Evolutionary conservation across 139 green algal species (phyloP), one percentile per base, ranked within the genome.

Genomic region (Limnomonas spitsbergensis): DNA sequence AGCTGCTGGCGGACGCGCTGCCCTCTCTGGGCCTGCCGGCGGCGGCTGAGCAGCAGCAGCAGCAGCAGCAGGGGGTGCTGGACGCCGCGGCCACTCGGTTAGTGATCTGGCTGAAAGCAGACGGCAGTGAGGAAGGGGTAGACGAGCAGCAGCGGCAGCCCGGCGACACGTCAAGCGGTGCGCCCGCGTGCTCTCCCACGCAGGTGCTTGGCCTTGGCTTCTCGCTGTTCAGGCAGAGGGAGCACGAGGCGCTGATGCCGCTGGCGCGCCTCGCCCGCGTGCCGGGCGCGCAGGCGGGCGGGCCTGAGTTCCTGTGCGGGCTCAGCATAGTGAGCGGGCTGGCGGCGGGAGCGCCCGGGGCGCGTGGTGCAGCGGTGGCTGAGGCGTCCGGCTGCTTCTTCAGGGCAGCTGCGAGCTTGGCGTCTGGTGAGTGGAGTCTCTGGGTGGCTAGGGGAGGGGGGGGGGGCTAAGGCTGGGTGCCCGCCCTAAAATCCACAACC

Each of bases 301-400:
- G 82, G 0, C 61, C 82, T 6, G 80, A 86, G 34, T 83, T 88
- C 66, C 73, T 90, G 14, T 70, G 82, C 4, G 85, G 85, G 6
- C 67, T 90, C 2, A 77, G 75, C 73, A 78, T 85, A 20, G 75
- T 82, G 1, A 81, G 82, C 34, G 47, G 69, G 2, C 68, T 87
- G 4, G 69, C 56, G 47, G 36, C 53, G 66, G 71, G 79, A 38
- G 4, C 26, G 0, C 7, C 53, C 4, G 9, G 52, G 9, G 71
- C 32, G 40, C 26, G 73, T 6, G 27, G 24, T 4, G 34, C 68
- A 4, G 4, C 42, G 68, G 70, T 89, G 0, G 80, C 76, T 31
- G 78, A 82, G n/a, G 86, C 86, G 0, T 77, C 74, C 0, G 81
- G 81, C 7, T 85, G 83, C 69, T 82, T 90, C 76, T 90, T 90